Percentiles rank a stretch among this genome's conserved stretches.
Evolutionary conservation across 352 stramenopile genomes (phyloP).

Genomic region (Phytophthora macrochlamydospora): DNA sequence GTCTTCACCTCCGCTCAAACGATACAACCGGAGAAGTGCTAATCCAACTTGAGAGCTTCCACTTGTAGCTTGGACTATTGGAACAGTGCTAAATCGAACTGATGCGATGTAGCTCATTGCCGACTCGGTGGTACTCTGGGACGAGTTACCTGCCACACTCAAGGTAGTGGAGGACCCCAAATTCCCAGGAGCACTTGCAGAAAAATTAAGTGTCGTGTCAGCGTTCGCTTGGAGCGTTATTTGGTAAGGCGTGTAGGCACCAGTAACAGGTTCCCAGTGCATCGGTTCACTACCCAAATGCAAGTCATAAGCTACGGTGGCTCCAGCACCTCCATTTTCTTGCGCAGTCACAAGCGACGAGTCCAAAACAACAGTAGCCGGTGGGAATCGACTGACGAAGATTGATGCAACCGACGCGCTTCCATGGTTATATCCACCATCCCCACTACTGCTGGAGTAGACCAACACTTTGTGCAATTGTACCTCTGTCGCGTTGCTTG

Average conservation of each 20-base stretch:
- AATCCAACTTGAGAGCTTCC: conserved; percentile 60
- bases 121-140: conserved; percentile 35
- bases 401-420: conserved; percentile 25
- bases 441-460: conserved; percentile 32
- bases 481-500: conserved; percentile 15
- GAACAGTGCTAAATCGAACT: conserved; percentile 46
- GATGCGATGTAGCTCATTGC: conserved; percentile 39
- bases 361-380: conserved; percentile 44
- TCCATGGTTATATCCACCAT: conserved; percentile 47
- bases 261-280: conserved; percentile 56
- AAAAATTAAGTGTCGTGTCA: conserved; percentile 56
- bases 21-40: conserved; percentile 58
- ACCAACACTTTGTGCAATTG: conserved; percentile 33
- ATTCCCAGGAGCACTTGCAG: conserved; percentile 3
- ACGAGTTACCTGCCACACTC: conserved; percentile 50
- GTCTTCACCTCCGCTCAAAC: conserved; percentile 67
- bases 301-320: conserved; percentile 39
- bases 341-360: conserved; percentile 30
- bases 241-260: conserved; percentile 44
- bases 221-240: conserved; percentile 35
- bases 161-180: conserved; percentile 31
- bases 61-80: conserved; percentile 33
- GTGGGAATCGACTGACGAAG: conserved; percentile 50
- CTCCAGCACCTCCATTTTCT: conserved; percentile 47
- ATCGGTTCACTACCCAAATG: conserved; percentile 58